These are phyloP conservation scores for Carex myosuroides DNA, from an alignment of 176 grass and related monocot species.

Conservation along the genomic window DNA sequence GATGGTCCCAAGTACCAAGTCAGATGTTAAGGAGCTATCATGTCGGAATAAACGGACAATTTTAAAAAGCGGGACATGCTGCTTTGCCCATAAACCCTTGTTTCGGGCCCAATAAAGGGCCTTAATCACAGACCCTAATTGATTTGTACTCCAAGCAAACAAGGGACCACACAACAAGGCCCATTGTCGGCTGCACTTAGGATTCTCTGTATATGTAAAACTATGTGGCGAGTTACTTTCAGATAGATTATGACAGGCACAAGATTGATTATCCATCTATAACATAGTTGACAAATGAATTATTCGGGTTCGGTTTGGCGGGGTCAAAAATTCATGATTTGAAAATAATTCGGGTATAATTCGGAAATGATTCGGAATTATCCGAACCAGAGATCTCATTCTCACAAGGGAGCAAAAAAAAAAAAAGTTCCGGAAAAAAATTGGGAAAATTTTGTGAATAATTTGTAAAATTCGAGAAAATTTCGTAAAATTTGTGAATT, in stretches of 20 bases:
- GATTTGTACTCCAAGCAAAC: background rate
- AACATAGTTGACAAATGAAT: too few species aligned
- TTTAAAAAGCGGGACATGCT: slow-evolving; percentile 4
- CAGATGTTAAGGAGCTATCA: slow-evolving; percentile 22
- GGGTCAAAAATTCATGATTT: too few species aligned
- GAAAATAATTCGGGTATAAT: too few species aligned
- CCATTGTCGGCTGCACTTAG: background rate
- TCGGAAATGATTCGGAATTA: too few species aligned
- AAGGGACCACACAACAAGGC: slow-evolving; percentile 10
- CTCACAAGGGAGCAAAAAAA: too few species aligned
- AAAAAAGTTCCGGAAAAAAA: too few species aligned
- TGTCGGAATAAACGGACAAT: slow-evolving; percentile 26
- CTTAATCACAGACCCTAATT: slow-evolving; percentile 14
- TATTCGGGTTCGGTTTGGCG: too few species aligned
- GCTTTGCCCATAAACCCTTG: slow-evolving; percentile 14
- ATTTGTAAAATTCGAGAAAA: too few species aligned
- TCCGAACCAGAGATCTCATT: too few species aligned
- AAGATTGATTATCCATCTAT: too few species aligned
- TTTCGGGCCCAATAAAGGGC: slow-evolving; percentile 20
- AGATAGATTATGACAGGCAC: background rate
- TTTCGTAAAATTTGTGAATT: too few species aligned
- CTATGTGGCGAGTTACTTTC: background rate
- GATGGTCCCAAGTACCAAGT: slow-evolving; percentile 19
- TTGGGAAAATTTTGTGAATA: too few species aligned
- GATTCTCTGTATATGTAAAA: background rate